These are phyloP conservation scores for Hypoxylon lienhwacheense DNA, from an alignment of 495 filamentous ascomycete species.

Conservation along the genomic window DNA sequence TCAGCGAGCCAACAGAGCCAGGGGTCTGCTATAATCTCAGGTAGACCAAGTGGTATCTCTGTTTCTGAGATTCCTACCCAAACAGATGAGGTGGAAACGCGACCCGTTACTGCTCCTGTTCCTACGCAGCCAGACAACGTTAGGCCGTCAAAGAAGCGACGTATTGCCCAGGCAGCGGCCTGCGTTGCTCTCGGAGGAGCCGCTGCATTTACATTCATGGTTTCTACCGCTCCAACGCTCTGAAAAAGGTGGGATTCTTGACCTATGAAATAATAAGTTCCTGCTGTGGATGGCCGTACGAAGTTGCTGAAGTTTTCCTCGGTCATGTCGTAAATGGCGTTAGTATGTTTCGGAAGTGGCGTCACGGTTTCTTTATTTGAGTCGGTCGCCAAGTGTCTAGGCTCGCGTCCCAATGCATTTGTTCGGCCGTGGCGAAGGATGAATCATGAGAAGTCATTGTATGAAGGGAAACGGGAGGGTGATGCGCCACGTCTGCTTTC, in stretches of 20 bases:
- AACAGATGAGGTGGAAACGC: background rate
- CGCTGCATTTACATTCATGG: constrained; percentile 38
- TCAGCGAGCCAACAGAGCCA: background rate
- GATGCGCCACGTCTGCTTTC: background rate
- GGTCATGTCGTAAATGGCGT: constrained; percentile 5
- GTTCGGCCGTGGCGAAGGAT: background rate
- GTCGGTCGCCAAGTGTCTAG: no score
- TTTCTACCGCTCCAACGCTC: constrained; percentile 40
- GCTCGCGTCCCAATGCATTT: constrained; percentile 21
- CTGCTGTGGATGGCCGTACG: no score
- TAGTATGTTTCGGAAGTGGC: constrained; percentile 12
- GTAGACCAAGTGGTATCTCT: background rate
- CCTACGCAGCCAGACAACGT: constrained; percentile 3
- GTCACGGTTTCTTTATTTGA: constrained; percentile 27
- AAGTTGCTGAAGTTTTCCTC: background rate
- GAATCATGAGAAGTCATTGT: constrained; percentile 4
- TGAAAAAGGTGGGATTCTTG: background rate
- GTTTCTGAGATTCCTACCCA: background rate
- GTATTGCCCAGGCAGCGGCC: constrained; percentile 35
- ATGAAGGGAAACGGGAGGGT: background rate
- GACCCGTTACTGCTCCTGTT: background rate
- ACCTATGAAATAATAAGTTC: background rate
- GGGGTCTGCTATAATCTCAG: background rate
- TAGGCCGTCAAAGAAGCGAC: constrained; percentile 36
- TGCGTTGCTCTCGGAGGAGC: constrained; percentile 41